phyloP scores from a whole-genome alignment of 2,329 filamentous ascomycete genomes.

The Aspergillus novoparasiticus region DNA sequence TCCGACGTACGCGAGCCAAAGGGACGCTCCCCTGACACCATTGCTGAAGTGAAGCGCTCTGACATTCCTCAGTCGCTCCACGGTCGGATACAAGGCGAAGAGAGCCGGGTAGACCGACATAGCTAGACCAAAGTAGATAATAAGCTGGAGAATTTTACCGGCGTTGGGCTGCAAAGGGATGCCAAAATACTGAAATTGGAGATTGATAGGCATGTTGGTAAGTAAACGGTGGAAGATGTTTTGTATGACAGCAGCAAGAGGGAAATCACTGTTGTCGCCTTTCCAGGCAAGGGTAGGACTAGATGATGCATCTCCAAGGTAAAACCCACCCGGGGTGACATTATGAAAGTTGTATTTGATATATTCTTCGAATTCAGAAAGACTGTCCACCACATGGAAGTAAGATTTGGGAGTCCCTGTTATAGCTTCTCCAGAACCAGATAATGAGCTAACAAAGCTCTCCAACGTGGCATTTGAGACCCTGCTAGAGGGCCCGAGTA shows the following conservation, averaged over 20 bases:
- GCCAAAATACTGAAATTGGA: conserved; percentile 74
- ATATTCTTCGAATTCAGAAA: conserved; percentile 69
- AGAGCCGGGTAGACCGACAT: conserved; percentile 80
- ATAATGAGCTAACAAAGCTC: conserved; percentile 17
- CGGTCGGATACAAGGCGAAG: conserved; percentile 85
- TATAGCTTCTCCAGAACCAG: conserved; percentile 30
- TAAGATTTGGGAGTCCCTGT: conserved; percentile 35
- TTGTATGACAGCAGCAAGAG: conserved; percentile 55
- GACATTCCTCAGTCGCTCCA: conserved; percentile 77
- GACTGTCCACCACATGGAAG: conserved; percentile 61
- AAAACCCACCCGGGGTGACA: conserved; percentile 78
- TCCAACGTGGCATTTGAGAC: conserved; percentile 28
- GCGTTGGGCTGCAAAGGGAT: conserved; percentile 69
- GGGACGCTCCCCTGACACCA: conserved; percentile 75
- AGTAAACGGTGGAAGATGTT: conserved; percentile 69
- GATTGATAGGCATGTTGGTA: conserved; percentile 68
- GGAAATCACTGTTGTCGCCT: conserved; percentile 62
- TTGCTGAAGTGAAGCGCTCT: conserved; percentile 89
- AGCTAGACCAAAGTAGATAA: conserved; percentile 79
- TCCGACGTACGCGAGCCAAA: conserved; percentile 80
- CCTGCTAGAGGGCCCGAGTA: conserved; percentile 39
- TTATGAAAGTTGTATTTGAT: conserved; percentile 65
- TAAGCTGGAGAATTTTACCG: conserved; percentile 74
- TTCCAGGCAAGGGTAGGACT: conserved; percentile 71
- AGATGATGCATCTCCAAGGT: conserved; percentile 64